Evolutionary conservation across 78 protist genomes (phyloP).

Genomic region (Tieghemostelium lacteum): DNA sequence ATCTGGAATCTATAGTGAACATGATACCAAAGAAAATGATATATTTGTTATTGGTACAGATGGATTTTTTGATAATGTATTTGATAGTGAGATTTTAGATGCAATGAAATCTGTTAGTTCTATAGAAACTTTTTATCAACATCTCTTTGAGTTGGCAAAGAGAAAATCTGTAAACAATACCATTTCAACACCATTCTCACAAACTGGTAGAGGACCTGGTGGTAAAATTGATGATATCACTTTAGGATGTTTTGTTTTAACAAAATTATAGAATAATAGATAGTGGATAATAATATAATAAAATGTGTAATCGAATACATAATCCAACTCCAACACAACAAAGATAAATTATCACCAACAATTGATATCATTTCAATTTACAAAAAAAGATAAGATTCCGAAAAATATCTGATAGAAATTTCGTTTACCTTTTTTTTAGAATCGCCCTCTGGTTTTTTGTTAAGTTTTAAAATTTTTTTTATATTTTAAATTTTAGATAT

Average conservation of each 20-base stretch:
- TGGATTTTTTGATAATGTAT: conserved; percentile 78
- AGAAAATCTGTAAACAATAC: conserved; percentile 29
- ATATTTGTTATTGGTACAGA: conserved; percentile 79
- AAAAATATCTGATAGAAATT: no score
- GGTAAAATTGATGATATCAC: conserved; percentile 74
- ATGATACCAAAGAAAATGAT: conserved; percentile 47
- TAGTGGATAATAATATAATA: no score
- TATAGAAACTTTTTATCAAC: conserved; percentile 33
- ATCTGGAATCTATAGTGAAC: conserved; percentile 50
- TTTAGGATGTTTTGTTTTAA: conserved; percentile 57
- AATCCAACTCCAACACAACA: no score
- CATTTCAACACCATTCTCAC: conserved; percentile 19
- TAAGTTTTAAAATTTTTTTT: no score
- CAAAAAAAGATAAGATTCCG: no score
- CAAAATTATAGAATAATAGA: no score
- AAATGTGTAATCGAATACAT: no score
- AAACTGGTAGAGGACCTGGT: conserved; percentile 1
- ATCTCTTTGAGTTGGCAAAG: conserved; percentile 35
- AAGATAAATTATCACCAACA: no score
- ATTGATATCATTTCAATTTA: no score
- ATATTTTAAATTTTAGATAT: no score
- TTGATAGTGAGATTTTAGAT: conserved; percentile 44
- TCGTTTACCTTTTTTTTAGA: no score
- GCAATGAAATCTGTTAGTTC: conserved; percentile 45
- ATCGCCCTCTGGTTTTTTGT: no score